phyloP scores from a whole-genome alignment of 1,284 basidiomycete genomes.

The Pseudozyma thailandica region DNA sequence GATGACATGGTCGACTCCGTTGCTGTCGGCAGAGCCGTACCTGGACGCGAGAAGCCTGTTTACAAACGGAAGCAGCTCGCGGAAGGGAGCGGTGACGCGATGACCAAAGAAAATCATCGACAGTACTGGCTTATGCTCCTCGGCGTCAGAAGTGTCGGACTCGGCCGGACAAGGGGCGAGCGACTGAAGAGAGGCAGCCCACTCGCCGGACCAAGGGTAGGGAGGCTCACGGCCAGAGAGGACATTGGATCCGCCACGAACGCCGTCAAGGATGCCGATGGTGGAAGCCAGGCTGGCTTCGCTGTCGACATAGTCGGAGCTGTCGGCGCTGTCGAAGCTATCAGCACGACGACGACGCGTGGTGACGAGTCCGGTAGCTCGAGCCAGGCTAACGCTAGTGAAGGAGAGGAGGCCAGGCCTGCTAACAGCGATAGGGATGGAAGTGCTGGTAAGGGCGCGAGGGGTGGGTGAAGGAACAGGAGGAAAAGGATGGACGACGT shows the following conservation, averaged over 20 bases:
- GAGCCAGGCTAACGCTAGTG: not conserved
- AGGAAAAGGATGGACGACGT: too few species aligned
- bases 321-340: too few species aligned
- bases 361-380: not conserved
- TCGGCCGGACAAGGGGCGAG: not conserved
- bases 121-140: too few species aligned
- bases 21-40: too few species aligned
- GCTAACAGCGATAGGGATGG: not conserved
- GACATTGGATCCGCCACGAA: not conserved
- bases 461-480: not conserved
- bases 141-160: too few species aligned
- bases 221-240: not conserved
- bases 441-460: not conserved
- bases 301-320: not conserved
- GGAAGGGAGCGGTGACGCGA: too few species aligned
- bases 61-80: too few species aligned
- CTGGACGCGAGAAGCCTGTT: too few species aligned
- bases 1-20: too few species aligned
- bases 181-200: not conserved
- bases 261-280: not conserved
- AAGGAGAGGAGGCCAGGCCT: not conserved
- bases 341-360: not conserved
- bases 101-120: too few species aligned
- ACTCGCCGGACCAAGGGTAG: not conserved
- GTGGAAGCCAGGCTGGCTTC: too few species aligned